phyloP scores from a whole-genome alignment of 176 grass and related monocot genomes.

The Triticum urartu region DNA sequence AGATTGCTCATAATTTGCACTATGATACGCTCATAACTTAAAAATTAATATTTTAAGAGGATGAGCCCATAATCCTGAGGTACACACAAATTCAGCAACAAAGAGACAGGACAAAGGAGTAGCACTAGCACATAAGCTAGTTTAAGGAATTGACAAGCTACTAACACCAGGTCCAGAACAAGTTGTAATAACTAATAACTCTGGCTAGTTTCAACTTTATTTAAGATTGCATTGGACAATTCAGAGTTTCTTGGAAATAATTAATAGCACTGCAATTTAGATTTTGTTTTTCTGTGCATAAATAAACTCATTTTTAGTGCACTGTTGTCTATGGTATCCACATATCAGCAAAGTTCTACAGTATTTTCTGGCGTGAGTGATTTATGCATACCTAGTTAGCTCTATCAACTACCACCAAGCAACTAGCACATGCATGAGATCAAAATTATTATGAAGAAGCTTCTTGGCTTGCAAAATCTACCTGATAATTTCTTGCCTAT shows the following conservation, averaged over 20 bases:
- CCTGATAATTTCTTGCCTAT: neutral
- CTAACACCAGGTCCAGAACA: neutral
- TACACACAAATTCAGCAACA: conserved; percentile 1
- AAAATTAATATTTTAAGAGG: neutral
- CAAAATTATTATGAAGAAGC: neutral
- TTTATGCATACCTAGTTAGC: neutral
- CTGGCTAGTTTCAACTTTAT: neutral
- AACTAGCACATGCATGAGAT: neutral
- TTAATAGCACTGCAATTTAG: too few species aligned
- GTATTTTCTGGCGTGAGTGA: conserved; percentile 1
- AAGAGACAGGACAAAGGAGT: neutral
- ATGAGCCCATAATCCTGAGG: neutral
- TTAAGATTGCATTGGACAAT: neutral
- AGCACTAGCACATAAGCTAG: neutral
- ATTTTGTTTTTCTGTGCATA: neutral
- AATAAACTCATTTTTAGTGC: neutral
- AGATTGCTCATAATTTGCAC: conserved; percentile 1
- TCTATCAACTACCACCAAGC: neutral
- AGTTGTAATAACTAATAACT: neutral
- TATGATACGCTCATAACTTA: neutral
- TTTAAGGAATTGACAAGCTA: neutral
- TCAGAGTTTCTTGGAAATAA: neutral
- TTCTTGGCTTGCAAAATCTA: neutral
- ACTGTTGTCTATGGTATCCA: neutral
- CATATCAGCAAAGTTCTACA: neutral